Conservation (phyloP, 768 basidiomycete genomes). For the Mycena rebaudengoi region DNA sequence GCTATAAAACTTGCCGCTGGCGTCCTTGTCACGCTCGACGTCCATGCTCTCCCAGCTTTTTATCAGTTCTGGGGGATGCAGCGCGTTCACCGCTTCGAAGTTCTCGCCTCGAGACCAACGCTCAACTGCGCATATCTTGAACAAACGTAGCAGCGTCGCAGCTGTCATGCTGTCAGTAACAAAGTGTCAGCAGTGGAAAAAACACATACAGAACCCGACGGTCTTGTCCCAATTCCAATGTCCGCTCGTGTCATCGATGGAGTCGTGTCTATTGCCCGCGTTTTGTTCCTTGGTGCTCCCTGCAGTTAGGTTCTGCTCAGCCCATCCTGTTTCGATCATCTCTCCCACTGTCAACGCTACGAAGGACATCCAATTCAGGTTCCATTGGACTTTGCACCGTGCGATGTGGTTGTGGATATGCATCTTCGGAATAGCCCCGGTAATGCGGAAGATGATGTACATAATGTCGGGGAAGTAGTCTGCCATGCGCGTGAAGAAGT, state of each 20-base stretch:
- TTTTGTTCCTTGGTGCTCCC: slow-evolving; percentile 39
- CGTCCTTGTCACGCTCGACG: too few relatives aligned
- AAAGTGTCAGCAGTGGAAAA: background rate
- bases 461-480: too few relatives aligned
- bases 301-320: too few relatives aligned
- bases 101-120: too few relatives aligned
- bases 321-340: slow-evolving; percentile 35
- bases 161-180: background rate
- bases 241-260: slow-evolving; percentile 32
- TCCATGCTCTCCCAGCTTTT: too few relatives aligned
- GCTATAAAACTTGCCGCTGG: too few relatives aligned
- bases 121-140: too few relatives aligned
- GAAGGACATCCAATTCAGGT: slow-evolving; percentile 33
- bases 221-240: slow-evolving; percentile 38
- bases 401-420: slow-evolving; percentile 36
- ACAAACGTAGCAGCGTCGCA: background rate
- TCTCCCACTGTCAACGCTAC: slow-evolving; percentile 37
- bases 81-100: too few relatives aligned
- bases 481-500: slow-evolving; percentile 29
- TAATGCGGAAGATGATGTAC: too few relatives aligned
- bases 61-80: too few relatives aligned
- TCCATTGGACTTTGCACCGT: slow-evolving; percentile 30
- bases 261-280: slow-evolving; percentile 39
- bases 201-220: background rate
- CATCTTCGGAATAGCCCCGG: slow-evolving; percentile 36